Base-by-base conservation (phyloP, 352 stramenopile genomes). In the Phytophthora fragariaefolia region DNA sequence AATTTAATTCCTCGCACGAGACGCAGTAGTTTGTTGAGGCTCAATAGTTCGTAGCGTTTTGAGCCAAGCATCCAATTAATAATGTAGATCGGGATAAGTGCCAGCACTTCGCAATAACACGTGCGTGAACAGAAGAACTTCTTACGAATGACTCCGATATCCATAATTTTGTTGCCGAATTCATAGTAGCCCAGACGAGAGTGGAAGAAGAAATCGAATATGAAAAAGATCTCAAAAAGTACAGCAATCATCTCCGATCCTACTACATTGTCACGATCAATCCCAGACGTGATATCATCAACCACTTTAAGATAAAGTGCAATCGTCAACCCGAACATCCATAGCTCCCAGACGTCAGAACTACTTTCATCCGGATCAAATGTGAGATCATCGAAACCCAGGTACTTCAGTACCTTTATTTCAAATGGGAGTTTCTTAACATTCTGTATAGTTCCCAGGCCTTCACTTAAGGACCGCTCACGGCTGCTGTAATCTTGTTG, bases 141-240 rank as follows among this genome's bases (percentile, higher is more conserved):
- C 3, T 74, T 73, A 5, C 67, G 75, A 20, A 88, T 86, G 9
- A 66, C 34, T 1, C 17, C 28, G 17, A 74, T 23, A 47, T 90
- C 73, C 80, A 89, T 87, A 40, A 86, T 66, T 38, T 91, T 92
- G 66, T 90, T 92, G 10, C 83, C 83, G 24, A 82, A 91, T 13
- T 85, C 72, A 43, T 88, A 92, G 57, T 76, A 89, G 0, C 83
- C 82, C 0, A 87, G 71, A 1, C 80, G 67, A 4, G 69, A 76
- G 23, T 77, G 54, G 15, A 90, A 79, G 30, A 80, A 79, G 24
- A 89, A 58, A 26, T 92, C 82, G 0, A 86, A 0, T 7, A 46
- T 47, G 34, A 90, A 92, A 23, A 60, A 69, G 0, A 77, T 12
- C 38, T 92, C 82, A 6, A 79, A 62, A 0, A 89, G 13, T 4